Evolutionary conservation across 495 filamentous ascomycete species (phyloP), one percentile per base, ranked within the genome.

Genomic region (Podospora anserina): DNA sequence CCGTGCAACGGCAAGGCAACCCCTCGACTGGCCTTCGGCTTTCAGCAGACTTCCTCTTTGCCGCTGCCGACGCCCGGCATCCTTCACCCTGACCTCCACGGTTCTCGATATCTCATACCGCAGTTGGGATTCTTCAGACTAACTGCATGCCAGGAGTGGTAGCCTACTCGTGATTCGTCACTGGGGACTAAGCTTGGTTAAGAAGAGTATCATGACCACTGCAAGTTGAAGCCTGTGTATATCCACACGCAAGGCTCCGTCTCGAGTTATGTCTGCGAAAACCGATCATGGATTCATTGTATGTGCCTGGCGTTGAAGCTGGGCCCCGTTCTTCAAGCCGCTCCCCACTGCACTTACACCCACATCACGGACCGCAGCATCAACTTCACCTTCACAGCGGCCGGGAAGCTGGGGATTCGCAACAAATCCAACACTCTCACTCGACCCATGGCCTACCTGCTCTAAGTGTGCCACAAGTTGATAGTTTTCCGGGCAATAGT

Each of bases 321-420:
- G 5, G 27, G 28, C 11, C 59, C 13, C 59, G 26, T 61, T 28
- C 59, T 27, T 61, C 59, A 7, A n/a, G 32, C 26, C 23, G 27
- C 23, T 61, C 59, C 5, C 6, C 59, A 27, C 0, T 63, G 15
- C 54, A 58, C 6, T 67, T 63, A 13, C 69, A 61, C 15, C 26
- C 4, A 18, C 23, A 18, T 61, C 59, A 5, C 27, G 19, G 23
- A 18, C 16, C n/a, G 55, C 55, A 58, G 23, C 55, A 58, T 58
- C 55, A 58, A 58, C 55, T 20, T 20, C 55, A 58, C n/a, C 23
- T 19, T 58, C n/a, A 20, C 55, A 20, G 5, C 18, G 19, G 13
- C 23, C 9, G 55, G 6, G 55, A 58, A 26, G 18, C 55, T 3
- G 55, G 23, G 3, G 4, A 13, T 20, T 58, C 55, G 55, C 55